Conservation (phyloP, 208 protist genomes). For the Leishmania braziliensis region DNA sequence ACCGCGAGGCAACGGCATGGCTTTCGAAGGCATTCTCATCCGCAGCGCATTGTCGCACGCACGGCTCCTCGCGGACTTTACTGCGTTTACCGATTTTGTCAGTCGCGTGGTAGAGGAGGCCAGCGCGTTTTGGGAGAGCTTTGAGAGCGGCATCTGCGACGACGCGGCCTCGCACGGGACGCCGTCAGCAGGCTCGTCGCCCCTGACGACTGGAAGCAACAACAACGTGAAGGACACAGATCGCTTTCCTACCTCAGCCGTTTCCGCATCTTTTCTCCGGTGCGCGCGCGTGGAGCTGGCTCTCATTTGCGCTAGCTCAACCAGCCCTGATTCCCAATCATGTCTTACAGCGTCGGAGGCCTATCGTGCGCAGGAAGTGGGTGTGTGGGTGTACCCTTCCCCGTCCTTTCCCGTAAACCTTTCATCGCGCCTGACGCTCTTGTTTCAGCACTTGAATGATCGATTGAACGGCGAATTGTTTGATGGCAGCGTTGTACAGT, state of each 20-base stretch:
- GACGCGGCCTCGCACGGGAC: not conserved
- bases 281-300: conserved; percentile 14
- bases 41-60: conserved; percentile 63
- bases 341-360: not conserved
- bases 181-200: not conserved
- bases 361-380: conserved; percentile 25
- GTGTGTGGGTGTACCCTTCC: conserved; percentile 23
- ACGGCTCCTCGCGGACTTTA: conserved; percentile 51
- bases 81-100: conserved; percentile 55
- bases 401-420: not conserved
- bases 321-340: not conserved
- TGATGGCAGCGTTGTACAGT: conserved; percentile 68
- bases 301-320: conserved; percentile 10
- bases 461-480: conserved; percentile 64
- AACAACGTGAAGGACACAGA: not conserved
- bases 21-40: conserved; percentile 43
- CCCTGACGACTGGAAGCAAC: not conserved
- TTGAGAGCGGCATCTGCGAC: conserved; percentile 26
- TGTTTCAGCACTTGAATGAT: conserved; percentile 67
- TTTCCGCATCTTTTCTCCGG: conserved; percentile 5
- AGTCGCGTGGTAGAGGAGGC: conserved; percentile 37
- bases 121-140: conserved; percentile 38
- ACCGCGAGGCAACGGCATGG: not conserved
- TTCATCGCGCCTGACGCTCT: conserved; percentile 34
- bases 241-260: not conserved